phyloP scores from a whole-genome alignment of 2,329 filamentous ascomycete genomes.

The Paraconiothyrium sp. region DNA sequence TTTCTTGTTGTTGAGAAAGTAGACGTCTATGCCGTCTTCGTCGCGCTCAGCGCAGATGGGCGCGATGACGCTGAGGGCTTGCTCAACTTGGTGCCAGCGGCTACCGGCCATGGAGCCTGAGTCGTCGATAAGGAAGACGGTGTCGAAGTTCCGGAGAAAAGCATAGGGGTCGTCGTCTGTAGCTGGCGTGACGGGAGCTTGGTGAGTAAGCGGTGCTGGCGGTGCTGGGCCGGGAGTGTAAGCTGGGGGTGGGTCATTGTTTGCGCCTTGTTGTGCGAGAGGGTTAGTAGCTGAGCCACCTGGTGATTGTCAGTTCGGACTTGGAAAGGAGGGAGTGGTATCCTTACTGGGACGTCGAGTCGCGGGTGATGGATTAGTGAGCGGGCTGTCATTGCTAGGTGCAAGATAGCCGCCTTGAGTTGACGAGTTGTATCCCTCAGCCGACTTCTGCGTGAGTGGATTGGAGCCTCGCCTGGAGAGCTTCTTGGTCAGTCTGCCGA shows the following conservation, averaged over 20 bases:
- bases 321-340: neutral
- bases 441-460: slow-evolving; percentile 16
- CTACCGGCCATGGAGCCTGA: slow-evolving; percentile 83
- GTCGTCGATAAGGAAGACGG: slow-evolving; percentile 90
- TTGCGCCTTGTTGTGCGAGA: slow-evolving; percentile 28
- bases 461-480: slow-evolving; percentile 32
- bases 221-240: slow-evolving; percentile 42
- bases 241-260: slow-evolving; percentile 53
- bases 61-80: slow-evolving; percentile 76
- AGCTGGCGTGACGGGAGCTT: slow-evolving; percentile 15
- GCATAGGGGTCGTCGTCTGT: slow-evolving; percentile 73
- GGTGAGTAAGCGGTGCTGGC: slow-evolving; percentile 11
- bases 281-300: slow-evolving; percentile 41
- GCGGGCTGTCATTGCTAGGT: slow-evolving; percentile 29
- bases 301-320: slow-evolving; percentile 24
- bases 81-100: slow-evolving; percentile 78
- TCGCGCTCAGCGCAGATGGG: slow-evolving; percentile 85
- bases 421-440: slow-evolving; percentile 18
- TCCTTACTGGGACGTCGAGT: slow-evolving; percentile 52
- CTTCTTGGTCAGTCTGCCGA: slow-evolving; percentile 38
- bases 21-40: slow-evolving; percentile 85
- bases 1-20: slow-evolving; percentile 80
- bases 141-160: slow-evolving; percentile 84
- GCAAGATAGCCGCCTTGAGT: slow-evolving; percentile 28
- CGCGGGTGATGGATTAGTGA: slow-evolving; percentile 36